These are phyloP conservation scores for Filosporella fistucella DNA, from an alignment of 495 filamentous ascomycete species.

Conservation along the genomic window DNA sequence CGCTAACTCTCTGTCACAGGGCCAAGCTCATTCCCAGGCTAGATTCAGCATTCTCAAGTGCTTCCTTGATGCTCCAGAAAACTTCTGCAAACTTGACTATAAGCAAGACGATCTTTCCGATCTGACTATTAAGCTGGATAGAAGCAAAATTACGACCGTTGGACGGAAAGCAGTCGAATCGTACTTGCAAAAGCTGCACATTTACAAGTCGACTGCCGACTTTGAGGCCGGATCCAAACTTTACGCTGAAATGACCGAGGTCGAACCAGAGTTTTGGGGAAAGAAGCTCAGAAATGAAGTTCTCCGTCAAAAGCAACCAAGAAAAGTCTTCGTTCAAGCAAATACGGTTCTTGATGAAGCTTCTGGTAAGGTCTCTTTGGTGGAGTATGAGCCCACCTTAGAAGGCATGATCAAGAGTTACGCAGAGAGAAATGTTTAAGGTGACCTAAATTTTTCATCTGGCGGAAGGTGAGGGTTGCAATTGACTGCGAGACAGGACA, in stretches of 20 bases:
- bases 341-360: slow-evolving; percentile 65
- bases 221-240: slow-evolving; percentile 66
- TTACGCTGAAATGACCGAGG: slow-evolving; percentile 78
- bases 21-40: slow-evolving; percentile 96
- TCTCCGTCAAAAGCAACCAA: slow-evolving; percentile 78
- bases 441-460: too few relatives aligned
- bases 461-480: too few relatives aligned
- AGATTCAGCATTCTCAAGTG: slow-evolving; percentile 84
- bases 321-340: slow-evolving; percentile 94
- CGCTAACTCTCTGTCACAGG: too few relatives aligned
- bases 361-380: slow-evolving; percentile 67
- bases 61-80: slow-evolving; percentile 79
- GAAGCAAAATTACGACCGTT: slow-evolving; percentile 69
- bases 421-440: slow-evolving; percentile 67
- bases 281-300: slow-evolving; percentile 73
- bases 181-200: slow-evolving; percentile 88
- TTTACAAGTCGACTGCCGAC: slow-evolving; percentile 91
- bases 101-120: slow-evolving; percentile 73
- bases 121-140: slow-evolving; percentile 74
- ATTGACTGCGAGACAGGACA: too few relatives aligned
- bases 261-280: slow-evolving; percentile 75
- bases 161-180: slow-evolving; percentile 71
- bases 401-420: slow-evolving; percentile 90
- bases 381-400: slow-evolving; percentile 82
- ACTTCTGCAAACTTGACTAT: slow-evolving; percentile 77